Conservation (phyloP, 2,329 filamentous ascomycete genomes). For the Microascus cirrosus region DNA sequence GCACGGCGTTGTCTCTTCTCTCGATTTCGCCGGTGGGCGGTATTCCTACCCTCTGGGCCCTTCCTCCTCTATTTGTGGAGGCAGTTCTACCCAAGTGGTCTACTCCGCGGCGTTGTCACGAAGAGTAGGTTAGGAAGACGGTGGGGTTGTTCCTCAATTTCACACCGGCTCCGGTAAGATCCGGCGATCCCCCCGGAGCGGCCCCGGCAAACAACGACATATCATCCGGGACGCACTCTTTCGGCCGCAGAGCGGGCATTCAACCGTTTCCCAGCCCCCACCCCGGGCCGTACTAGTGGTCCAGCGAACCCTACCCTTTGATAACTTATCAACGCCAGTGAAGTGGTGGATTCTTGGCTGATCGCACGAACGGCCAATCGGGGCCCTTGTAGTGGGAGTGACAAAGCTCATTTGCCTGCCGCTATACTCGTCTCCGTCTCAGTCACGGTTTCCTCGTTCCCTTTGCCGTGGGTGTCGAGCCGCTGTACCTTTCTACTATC, state of each 20-base stretch:
- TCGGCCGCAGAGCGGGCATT: background rate
- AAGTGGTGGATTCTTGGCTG: background rate
- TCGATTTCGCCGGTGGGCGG: background rate
- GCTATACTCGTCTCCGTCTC: background rate
- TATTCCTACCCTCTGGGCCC: background rate
- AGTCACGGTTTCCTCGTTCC: constrained; percentile 9
- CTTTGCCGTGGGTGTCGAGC: constrained; percentile 12
- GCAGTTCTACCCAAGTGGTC: background rate
- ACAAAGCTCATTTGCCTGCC: constrained; percentile 4
- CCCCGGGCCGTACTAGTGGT: background rate
- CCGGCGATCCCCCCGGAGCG: background rate
- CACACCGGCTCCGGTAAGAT: background rate
- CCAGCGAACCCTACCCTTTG: background rate
- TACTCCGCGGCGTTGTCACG: background rate
- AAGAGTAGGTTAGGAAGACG: background rate
- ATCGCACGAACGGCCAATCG: constrained; percentile 1
- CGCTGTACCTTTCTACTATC: background rate
- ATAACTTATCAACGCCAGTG: background rate
- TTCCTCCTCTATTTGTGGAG: background rate
- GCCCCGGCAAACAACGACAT: background rate
- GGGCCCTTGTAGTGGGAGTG: constrained; percentile 4
- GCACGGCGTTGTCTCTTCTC: background rate
- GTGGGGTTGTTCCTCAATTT: background rate
- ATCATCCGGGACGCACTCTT: background rate
- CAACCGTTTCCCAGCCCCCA: background rate